These are phyloP conservation scores for Cadophora luteo-olivacea DNA, from an alignment of 2,329 filamentous ascomycete genomes.

Conservation along the genomic window DNA sequence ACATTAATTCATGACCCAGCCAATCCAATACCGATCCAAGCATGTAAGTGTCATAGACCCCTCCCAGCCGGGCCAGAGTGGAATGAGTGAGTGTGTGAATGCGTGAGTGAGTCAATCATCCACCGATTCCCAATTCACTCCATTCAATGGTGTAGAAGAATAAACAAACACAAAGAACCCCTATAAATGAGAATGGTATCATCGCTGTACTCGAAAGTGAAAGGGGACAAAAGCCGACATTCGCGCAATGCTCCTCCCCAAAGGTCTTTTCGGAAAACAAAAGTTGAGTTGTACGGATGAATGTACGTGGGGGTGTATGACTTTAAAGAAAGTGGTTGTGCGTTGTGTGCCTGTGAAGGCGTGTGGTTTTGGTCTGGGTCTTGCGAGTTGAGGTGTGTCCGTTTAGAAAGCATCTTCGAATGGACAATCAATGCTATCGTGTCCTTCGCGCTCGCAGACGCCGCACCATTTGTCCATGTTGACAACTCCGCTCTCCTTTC, in stretches of 20 bases:
- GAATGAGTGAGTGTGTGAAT: not conserved
- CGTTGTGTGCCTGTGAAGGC: not conserved
- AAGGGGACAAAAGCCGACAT: slow-evolving; percentile 15
- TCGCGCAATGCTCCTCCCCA: slow-evolving; percentile 33
- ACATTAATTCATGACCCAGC: slow-evolving; percentile 17
- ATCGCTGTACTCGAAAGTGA: slow-evolving; percentile 35
- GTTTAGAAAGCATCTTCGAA: slow-evolving; percentile 79
- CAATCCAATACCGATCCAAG: slow-evolving; percentile 12
- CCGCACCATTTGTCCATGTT: slow-evolving; percentile 96
- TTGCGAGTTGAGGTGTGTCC: not conserved
- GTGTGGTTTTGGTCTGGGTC: no score
- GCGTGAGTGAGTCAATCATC: slow-evolving; percentile 4
- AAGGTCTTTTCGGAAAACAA: slow-evolving; percentile 12
- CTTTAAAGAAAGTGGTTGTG: not conserved
- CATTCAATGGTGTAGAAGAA: not conserved
- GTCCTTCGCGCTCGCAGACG: slow-evolving; percentile 92
- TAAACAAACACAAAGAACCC: not conserved
- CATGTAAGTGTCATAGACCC: not conserved
- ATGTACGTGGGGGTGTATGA: not conserved
- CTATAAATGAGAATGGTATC: slow-evolving; percentile 38
- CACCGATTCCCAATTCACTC: not conserved
- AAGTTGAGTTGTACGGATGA: slow-evolving; percentile 10
- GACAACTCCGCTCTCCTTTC: slow-evolving; percentile 78
- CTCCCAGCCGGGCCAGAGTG: no score
- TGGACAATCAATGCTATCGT: slow-evolving; percentile 94